Percentiles rank a stretch among this genome's conserved stretches.
Evolutionary conservation across 176 grass and related monocot genomes (phyloP).

Genomic region (Ananas comosus): DNA sequence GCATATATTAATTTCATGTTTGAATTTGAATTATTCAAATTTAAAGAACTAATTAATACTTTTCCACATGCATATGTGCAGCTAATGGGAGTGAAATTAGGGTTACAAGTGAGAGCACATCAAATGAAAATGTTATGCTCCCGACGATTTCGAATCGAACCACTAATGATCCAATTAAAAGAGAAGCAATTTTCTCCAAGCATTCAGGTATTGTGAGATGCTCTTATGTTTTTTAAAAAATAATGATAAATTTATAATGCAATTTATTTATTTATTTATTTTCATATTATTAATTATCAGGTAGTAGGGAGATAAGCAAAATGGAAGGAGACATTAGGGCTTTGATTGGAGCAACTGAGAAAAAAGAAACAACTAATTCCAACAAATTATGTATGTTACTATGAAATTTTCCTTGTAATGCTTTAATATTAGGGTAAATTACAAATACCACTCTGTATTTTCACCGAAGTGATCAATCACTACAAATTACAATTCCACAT

Average conservation of each 20-base stretch:
- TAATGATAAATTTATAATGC: not conserved
- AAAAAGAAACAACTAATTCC: not conserved
- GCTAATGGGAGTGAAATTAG: slow-evolving; percentile 1
- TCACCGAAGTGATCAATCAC: too few species aligned
- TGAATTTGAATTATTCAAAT: not conserved
- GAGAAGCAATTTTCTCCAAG: slow-evolving; percentile 7
- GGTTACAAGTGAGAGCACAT: not conserved
- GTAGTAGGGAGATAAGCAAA: not conserved
- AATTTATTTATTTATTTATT: not conserved
- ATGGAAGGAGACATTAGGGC: not conserved
- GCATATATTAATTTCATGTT: slow-evolving; percentile 3
- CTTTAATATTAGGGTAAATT: not conserved
- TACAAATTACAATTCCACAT: too few species aligned
- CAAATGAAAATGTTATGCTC: slow-evolving; percentile 2
- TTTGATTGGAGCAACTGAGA: not conserved
- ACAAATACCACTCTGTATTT: not conserved
- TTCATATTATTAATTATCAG: not conserved
- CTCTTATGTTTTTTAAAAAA: not conserved
- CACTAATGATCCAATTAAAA: not conserved
- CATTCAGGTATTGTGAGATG: slow-evolving; percentile 15
- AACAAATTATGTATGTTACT: not conserved
- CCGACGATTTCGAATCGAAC: slow-evolving; percentile 15
- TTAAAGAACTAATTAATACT: not conserved
- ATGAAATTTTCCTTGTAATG: too few species aligned
- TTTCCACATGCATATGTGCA: not conserved